Percentiles rank a stretch among this genome's conserved stretches.
Conservation (phyloP, 2,329 filamentous ascomycete genomes). For the Proliferodiscus dingleyae region DNA sequence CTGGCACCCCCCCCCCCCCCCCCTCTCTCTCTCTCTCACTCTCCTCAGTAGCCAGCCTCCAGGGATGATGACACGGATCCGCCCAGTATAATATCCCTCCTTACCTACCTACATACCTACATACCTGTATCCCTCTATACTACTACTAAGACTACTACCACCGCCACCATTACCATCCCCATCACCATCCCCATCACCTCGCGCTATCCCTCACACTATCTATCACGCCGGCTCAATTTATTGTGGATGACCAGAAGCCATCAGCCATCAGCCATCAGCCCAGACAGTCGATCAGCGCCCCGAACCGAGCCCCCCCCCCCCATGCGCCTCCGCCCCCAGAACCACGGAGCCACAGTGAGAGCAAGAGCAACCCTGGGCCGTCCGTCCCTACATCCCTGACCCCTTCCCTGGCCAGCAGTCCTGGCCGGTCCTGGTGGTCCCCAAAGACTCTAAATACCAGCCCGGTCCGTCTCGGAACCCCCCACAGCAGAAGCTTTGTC, state of each 20-base stretch:
- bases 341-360: no score
- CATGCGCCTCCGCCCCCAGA: background rate
- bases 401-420: background rate
- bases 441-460: constrained; percentile 4
- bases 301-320: background rate
- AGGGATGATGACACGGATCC: no score
- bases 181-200: no score
- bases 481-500: background rate
- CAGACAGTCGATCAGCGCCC: background rate
- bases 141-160: no score
- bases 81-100: no score
- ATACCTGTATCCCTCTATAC: no score
- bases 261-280: background rate
- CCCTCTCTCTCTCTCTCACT: no score
- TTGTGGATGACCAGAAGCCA: background rate
- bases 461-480: background rate
- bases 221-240: background rate
- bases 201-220: background rate
- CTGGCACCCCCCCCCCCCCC: no score
- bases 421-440: no score
- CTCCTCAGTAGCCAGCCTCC: no score
- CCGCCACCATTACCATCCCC: no score
- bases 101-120: no score
- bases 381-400: background rate
- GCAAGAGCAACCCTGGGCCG: background rate